Conservation (phyloP, 2,329 filamentous ascomycete species). For the Pochonia chlamydosporia region DNA sequence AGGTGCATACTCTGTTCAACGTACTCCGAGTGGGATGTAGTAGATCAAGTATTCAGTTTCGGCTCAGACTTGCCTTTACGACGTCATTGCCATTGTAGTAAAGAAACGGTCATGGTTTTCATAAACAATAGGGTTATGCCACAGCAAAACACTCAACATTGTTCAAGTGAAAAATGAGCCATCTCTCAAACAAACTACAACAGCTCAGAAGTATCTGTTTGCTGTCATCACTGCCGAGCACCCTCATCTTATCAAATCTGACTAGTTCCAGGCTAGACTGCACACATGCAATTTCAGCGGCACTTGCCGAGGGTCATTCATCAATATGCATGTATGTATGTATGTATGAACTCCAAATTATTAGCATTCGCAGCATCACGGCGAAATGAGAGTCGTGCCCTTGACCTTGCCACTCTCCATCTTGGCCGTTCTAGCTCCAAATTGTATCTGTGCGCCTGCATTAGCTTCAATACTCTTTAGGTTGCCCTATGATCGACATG, state of each 20-base stretch:
- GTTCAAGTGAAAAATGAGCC: background rate
- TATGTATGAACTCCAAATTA: background rate
- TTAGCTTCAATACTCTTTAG: too few relatives aligned
- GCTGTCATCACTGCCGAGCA: slow-evolving; percentile 56
- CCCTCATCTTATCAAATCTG: background rate
- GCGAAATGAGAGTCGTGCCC: slow-evolving; percentile 55
- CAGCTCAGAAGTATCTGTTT: slow-evolving; percentile 71
- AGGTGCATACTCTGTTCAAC: too few relatives aligned
- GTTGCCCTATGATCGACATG: too few relatives aligned
- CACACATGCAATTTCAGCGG: too few relatives aligned
- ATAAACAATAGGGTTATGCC: slow-evolving; percentile 37
- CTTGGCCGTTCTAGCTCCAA: slow-evolving; percentile 76
- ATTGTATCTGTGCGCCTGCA: slow-evolving; percentile 59
- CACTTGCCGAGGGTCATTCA: slow-evolving; percentile 2
- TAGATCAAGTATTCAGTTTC: too few relatives aligned
- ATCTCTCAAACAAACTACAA: slow-evolving; percentile 15
- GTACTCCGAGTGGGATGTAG: too few relatives aligned
- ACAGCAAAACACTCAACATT: slow-evolving; percentile 42
- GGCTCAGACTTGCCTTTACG: slow-evolving; percentile 40
- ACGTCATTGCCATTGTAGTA: slow-evolving; percentile 38
- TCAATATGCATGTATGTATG: too few relatives aligned
- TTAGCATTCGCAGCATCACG: slow-evolving; percentile 26
- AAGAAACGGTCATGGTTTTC: background rate
- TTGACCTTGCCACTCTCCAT: slow-evolving; percentile 67
- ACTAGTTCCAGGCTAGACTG: too few relatives aligned